Base-by-base conservation (phyloP, 495 filamentous ascomycete species). In the Penicillium argentinense region DNA sequence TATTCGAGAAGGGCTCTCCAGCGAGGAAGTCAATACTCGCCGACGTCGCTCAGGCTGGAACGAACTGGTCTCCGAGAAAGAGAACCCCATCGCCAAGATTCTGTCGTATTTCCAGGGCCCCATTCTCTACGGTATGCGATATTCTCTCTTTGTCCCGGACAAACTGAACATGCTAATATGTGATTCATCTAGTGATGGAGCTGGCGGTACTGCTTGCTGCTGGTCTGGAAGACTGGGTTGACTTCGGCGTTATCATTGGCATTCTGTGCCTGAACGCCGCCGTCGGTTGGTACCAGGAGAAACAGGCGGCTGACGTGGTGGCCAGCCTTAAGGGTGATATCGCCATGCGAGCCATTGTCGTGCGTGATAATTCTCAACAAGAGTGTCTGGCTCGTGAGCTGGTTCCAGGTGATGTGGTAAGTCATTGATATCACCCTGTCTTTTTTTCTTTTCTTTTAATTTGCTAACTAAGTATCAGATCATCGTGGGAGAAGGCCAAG, bases 161-260 rank as follows among this genome's bases (percentile, higher is more conserved):
- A n/a, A n/a, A n/a, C n/a, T n/a, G n/a, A n/a, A n/a, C n/a, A n/a
- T n/a, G n/a, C n/a, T n/a, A n/a, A n/a, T n/a, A n/a, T n/a, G n/a
- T n/a, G n/a, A n/a, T n/a, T n/a, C n/a, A n/a, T n/a, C n/a, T 42
- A 91, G 87, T 89, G 32, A 90, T 91, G 87, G 86, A 91, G 71
- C 54, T 91, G 54, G 87, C 87, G 55, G 84, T 87, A 44, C 63
- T 91, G 22, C 69, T 91, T 42, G 83, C 87, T 49, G 85, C 85
- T 50, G 87, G 86, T 72, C 75, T 91, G 29, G 59, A 72, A 4
- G 87, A 89, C 62, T 91, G 85, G 85, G 77, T 91, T 49, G 87
- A 91, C 64, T 86, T 89, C 44, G 87, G 87, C 74, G 86, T 91
- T 56, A 91, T 91, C 65, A 84, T 87, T 47, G 87, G 83, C 63